phyloP scores from a whole-genome alignment of 2,329 filamentous ascomycete species.

The Plenodomus biglobosus region DNA sequence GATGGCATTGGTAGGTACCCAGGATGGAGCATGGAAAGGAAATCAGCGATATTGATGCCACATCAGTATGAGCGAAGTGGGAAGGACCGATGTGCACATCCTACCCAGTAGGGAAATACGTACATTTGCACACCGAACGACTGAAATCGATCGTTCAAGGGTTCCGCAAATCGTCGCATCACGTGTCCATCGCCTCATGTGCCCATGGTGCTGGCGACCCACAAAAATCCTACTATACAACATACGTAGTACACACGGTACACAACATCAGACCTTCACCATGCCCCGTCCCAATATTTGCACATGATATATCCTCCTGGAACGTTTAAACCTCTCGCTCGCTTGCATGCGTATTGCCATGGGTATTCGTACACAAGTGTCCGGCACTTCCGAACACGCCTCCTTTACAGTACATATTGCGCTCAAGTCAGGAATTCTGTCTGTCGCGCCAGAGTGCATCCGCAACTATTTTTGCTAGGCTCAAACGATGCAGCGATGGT shows the following conservation, averaged over 20 bases:
- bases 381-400: neutral
- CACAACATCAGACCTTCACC: too few relatives aligned
- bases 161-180: neutral
- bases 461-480: neutral
- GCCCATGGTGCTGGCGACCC: neutral
- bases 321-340: neutral
- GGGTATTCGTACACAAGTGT: neutral
- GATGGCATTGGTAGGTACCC: neutral
- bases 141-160: neutral
- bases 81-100: neutral
- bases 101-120: too few relatives aligned
- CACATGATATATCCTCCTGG: too few relatives aligned
- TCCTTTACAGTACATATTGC: neutral
- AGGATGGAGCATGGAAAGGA: neutral
- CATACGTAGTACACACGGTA: too few relatives aligned
- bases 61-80: neutral
- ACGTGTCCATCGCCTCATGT: too few relatives aligned
- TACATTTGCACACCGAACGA: neutral
- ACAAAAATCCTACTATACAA: neutral
- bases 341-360: neutral
- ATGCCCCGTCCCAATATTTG: neutral
- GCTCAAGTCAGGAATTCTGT: neutral
- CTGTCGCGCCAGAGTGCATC: neutral
- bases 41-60: neutral
- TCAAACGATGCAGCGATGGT: neutral